phyloP scores from a whole-genome alignment of 148 eudicot genomes.

The Vaccinium macrocarpon region DNA sequence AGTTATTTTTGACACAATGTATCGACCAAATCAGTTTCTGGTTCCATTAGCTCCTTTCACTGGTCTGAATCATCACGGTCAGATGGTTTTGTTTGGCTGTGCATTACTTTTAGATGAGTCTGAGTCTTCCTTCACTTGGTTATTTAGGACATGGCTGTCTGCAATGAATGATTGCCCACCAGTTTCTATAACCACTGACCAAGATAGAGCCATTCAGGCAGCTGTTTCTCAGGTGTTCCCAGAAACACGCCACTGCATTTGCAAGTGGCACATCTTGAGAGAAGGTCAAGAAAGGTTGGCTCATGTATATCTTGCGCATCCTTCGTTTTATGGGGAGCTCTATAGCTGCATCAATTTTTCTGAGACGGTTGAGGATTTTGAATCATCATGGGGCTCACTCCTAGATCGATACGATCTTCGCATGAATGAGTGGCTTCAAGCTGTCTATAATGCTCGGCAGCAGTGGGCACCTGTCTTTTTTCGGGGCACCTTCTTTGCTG shows the following conservation, averaged over 20 bases:
- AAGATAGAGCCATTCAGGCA: conserved; percentile 35
- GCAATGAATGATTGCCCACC: conserved; percentile 29
- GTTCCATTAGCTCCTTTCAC: conserved; percentile 36
- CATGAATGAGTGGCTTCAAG: conserved; percentile 36
- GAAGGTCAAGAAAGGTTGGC: conserved; percentile 39
- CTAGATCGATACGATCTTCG: conserved; percentile 28
- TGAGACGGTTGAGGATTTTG: conserved; percentile 36
- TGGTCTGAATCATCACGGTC: conserved; percentile 32
- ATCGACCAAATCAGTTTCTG: conserved; percentile 30
- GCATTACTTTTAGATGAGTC: conserved; percentile 32
- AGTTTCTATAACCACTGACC: conserved; percentile 29
- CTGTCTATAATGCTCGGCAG: conserved; percentile 36
- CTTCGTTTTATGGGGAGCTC: conserved; percentile 31
- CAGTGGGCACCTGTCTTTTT: conserved; percentile 40
- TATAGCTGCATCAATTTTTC: conserved; percentile 36
- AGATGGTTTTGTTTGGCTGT: conserved; percentile 31
- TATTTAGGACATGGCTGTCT: conserved; percentile 29
- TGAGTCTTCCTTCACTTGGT: conserved; percentile 30
- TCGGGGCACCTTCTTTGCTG: conserved; percentile 33
- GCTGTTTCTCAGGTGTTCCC: conserved; percentile 26
- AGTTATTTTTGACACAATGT: conserved; percentile 32
- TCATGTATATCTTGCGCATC: conserved; percentile 32
- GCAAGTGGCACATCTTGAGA: conserved; percentile 36
- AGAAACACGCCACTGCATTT: conserved; percentile 34
- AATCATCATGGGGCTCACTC: conserved; percentile 28